A percentile compares a stretch with the other conserved stretches of the same genome.
Conservation (phyloP, 352 stramenopile genomes). For the Thraustochytrium sp. region DNA sequence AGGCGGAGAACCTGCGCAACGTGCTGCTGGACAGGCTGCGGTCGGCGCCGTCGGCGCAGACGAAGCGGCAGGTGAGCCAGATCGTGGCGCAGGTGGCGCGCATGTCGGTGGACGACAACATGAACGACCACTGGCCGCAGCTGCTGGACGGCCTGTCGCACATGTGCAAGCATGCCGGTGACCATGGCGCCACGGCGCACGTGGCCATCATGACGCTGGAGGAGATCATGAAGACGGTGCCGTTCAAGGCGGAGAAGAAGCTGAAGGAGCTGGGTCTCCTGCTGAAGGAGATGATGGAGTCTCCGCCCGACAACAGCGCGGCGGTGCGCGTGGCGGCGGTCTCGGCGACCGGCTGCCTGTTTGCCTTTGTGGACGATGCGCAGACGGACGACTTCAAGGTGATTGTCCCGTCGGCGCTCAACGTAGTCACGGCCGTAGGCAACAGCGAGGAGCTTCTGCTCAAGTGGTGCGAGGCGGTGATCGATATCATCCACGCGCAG, state of each 20-base stretch:
- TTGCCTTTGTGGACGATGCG: neutral
- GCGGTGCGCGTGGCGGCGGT: neutral
- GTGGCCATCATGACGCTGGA: neutral
- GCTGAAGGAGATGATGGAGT: neutral
- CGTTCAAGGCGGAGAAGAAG: neutral
- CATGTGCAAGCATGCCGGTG: neutral
- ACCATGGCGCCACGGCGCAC: neutral
- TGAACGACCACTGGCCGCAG: neutral
- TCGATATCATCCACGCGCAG: neutral
- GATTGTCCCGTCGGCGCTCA: neutral
- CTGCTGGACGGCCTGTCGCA: neutral
- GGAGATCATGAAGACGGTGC: neutral
- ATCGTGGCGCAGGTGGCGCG: conserved; percentile 9
- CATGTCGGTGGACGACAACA: neutral
- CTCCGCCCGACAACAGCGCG: neutral
- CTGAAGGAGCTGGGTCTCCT: neutral
- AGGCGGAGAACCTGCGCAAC: neutral
- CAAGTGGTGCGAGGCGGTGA: conserved; percentile 38
- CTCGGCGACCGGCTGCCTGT: neutral
- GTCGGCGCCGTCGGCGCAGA: neutral
- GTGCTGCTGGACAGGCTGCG: neutral
- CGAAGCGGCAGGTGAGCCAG: neutral
- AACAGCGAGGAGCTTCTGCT: conserved; percentile 14
- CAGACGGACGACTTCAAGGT: neutral
- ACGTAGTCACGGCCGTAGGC: neutral